Evolutionary conservation across 805 yeast genomes (phyloP).

Genomic region (Hanseniaspora osmophila): DNA sequence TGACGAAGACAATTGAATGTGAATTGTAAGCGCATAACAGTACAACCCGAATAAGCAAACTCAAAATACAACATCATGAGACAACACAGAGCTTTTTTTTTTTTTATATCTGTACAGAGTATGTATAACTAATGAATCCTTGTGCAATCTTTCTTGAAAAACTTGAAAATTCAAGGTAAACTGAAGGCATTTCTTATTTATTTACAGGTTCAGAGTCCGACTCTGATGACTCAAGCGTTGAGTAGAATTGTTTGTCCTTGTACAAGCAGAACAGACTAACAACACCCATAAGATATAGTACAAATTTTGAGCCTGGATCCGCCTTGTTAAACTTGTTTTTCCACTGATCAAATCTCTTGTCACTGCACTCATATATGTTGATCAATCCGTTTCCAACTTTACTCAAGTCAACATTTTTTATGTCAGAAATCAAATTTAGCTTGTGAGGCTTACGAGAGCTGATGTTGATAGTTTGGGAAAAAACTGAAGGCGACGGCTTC

Average conservation of each 20-base stretch:
- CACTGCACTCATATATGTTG: slow-evolving; percentile 4
- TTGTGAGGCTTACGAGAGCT: slow-evolving; percentile 17
- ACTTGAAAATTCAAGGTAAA: too few relatives aligned
- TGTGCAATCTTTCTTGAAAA: neutral
- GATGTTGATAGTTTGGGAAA: slow-evolving; percentile 10
- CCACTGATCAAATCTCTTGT: slow-evolving; percentile 26
- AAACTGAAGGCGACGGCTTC: slow-evolving; percentile 22
- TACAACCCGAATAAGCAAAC: neutral
- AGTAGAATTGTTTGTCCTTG: neutral
- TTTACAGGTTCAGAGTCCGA: too few relatives aligned
- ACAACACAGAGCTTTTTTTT: too few relatives aligned
- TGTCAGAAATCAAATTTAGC: slow-evolving; percentile 3
- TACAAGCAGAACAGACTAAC: neutral
- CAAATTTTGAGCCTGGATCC: slow-evolving; percentile 43
- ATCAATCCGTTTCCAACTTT: slow-evolving; percentile 22
- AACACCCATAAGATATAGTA: slow-evolving; percentile 26
- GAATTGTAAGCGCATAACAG: neutral
- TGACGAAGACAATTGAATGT: slow-evolving; percentile 2
- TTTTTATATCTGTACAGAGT: neutral
- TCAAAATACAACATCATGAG: neutral
- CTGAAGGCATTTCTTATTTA: too few relatives aligned
- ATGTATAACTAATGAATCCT: neutral
- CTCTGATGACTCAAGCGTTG: neutral
- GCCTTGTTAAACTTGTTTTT: slow-evolving; percentile 31
- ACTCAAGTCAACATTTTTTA: slow-evolving; percentile 10